A percentile compares a stretch with the other conserved stretches of the same genome.
These are phyloP conservation scores for Thalia dealbata DNA, from an alignment of 176 grass and related monocot species.

Conservation along the genomic window DNA sequence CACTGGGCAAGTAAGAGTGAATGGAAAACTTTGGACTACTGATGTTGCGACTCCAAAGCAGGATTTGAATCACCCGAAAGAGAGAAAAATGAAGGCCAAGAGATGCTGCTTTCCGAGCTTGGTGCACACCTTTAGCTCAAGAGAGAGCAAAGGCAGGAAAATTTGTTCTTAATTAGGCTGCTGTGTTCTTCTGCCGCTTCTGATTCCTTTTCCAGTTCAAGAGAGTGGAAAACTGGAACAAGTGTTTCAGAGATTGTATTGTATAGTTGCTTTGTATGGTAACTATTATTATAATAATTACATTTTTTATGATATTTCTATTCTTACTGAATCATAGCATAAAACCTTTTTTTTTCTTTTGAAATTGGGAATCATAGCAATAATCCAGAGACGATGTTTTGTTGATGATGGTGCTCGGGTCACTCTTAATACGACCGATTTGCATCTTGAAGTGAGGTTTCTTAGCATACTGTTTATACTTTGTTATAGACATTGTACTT, in stretches of 20 bases:
- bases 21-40: constrained; percentile 13
- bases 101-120: constrained; percentile 39
- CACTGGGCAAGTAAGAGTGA: constrained; percentile 1
- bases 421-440: too few species aligned
- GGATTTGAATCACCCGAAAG: constrained; percentile 13
- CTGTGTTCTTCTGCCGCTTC: neutral
- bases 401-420: too few species aligned
- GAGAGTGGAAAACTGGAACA: neutral
- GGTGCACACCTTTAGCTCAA: constrained; percentile 27
- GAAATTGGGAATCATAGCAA: too few species aligned
- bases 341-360: too few species aligned
- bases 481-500: too few species aligned
- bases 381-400: too few species aligned
- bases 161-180: neutral
- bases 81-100: constrained; percentile 8
- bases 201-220: too few species aligned
- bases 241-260: neutral
- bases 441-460: too few species aligned
- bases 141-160: constrained; percentile 19
- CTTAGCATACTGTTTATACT: too few species aligned
- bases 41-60: neutral
- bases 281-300: too few species aligned
- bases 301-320: too few species aligned
- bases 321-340: too few species aligned
- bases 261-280: neutral